Evolutionary conservation across 2,329 filamentous ascomycete species (phyloP), one percentile per base, ranked within the genome.

Genomic region (Lasiodiplodia sp.): DNA sequence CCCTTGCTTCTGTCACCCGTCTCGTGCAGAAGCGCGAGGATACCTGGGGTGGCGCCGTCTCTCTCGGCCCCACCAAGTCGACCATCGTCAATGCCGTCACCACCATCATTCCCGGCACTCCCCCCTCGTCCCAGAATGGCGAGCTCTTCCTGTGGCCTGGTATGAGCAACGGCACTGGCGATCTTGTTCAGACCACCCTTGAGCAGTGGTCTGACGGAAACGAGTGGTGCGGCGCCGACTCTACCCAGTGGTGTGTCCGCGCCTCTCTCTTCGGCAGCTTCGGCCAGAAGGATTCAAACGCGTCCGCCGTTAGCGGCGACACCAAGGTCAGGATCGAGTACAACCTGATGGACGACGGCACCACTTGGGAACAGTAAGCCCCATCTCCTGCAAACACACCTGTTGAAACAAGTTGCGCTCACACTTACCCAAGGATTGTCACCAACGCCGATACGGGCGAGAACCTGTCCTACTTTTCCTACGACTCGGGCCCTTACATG

Each of bases 131-230:
- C 0, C 81, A 82, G 62, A 78, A 75, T 34, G 81, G 81, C 4
- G 73, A 74, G 38, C 75, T 83, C 0, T 82, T 81, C 72, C 75
- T 83, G 44, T 83, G 80, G 80, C 82, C 81, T 7, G 81, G 81
- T 5, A 83, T 83, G 79, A 81, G 78, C 65, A 83, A 82, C 70
- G 80, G 81, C 49, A 83, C 81, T 3, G 80, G 81, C 1, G 78
- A 83, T 62, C 73, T 83, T 18, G 72, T 83, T 56, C 81, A 83
- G 69, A 80, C 80, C 0, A 82, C 80, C 0, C 73, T 82, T 5
- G 80, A 83, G 70, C 77, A 75, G 23, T 83, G 80, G 81, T 70
- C 77, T 8, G 74, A 75, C 51, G 66, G 55, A 57, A 82, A 83
- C 70, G 71, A 71, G 16, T 83, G 80, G 81, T 83, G 81, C 69